A percentile compares a stretch with the other conserved stretches of the same genome.
These are phyloP conservation scores for Diutina ranongensis DNA, from an alignment of 1,139 yeast species.

Conservation along the genomic window DNA sequence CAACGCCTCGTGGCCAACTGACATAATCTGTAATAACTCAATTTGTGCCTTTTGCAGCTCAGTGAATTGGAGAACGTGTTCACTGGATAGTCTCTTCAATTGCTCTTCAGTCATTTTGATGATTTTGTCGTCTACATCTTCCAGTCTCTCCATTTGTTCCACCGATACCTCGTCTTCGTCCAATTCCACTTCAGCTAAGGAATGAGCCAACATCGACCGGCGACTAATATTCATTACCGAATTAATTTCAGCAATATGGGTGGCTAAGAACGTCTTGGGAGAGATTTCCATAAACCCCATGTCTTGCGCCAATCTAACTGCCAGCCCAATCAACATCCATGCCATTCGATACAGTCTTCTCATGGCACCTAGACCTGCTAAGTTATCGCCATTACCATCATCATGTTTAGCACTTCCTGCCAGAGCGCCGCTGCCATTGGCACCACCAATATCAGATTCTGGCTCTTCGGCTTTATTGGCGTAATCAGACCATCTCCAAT, in stretches of 20 bases:
- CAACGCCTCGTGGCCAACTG: conserved; percentile 74
- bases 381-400: conserved; percentile 18
- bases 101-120: conserved; percentile 29
- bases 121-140: conserved; percentile 19
- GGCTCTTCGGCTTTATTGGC: conserved; percentile 49
- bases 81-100: conserved; percentile 18
- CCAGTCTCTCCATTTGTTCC: conserved; percentile 20
- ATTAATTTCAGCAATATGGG: conserved; percentile 74
- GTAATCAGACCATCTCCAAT: conserved; percentile 80
- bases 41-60: conserved; percentile 65
- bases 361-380: conserved; percentile 76
- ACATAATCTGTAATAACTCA: conserved; percentile 67
- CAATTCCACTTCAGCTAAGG: conserved; percentile 37
- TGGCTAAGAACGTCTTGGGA: conserved; percentile 66
- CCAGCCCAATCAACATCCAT: conserved; percentile 87
- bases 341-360: conserved; percentile 83
- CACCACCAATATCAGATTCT: conserved; percentile 4
- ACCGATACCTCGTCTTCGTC: conserved; percentile 29
- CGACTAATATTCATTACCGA: conserved; percentile 63
- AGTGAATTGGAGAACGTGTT: conserved; percentile 34
- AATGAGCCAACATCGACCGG: conserved; percentile 57
- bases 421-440: background rate
- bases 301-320: conserved; percentile 79
- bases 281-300: conserved; percentile 70
- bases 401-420: conserved; percentile 4